phyloP scores from a whole-genome alignment of 1,284 basidiomycete genomes.

The Waitea zeae region DNA sequence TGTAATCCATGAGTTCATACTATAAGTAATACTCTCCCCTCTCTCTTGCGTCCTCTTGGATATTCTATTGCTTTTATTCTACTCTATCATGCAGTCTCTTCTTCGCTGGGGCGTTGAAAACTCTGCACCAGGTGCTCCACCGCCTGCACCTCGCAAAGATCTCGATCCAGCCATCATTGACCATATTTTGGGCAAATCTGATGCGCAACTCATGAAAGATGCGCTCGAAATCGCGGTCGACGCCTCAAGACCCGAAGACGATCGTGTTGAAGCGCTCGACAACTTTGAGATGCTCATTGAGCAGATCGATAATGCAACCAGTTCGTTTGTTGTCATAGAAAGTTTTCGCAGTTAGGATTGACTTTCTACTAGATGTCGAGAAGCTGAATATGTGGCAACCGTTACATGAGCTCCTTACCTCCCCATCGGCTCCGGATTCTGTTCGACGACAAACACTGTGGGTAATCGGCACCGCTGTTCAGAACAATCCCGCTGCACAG shows the following conservation, averaged over 20 bases:
- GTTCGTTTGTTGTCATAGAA: constrained; percentile 19
- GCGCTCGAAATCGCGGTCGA: constrained; percentile 64
- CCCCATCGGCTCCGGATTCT: constrained; percentile 32
- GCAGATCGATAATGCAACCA: constrained; percentile 91
- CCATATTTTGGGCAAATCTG: constrained; percentile 72
- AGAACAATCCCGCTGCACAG: constrained; percentile 91
- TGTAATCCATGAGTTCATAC: too few species aligned
- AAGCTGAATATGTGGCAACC: constrained; percentile 80
- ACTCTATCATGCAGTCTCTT: constrained; percentile 55
- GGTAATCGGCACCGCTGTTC: constrained; percentile 88
- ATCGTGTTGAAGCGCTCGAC: constrained; percentile 70
- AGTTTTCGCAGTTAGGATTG: neutral
- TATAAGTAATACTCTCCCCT: too few species aligned
- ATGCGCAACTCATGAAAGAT: constrained; percentile 79
- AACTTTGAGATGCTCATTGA: constrained; percentile 95
- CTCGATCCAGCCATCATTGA: constrained; percentile 75
- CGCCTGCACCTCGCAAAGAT: constrained; percentile 17
- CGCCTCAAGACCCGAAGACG: constrained; percentile 37
- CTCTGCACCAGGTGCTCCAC: constrained; percentile 19
- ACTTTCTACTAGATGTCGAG: constrained; percentile 44
- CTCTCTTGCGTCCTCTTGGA: too few species aligned
- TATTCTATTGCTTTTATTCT: too few species aligned
- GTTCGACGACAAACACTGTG: constrained; percentile 70
- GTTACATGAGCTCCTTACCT: constrained; percentile 49
- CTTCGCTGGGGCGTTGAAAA: constrained; percentile 64